Conservation (phyloP, 345 rosid genomes). For the Ceriops decandra region DNA sequence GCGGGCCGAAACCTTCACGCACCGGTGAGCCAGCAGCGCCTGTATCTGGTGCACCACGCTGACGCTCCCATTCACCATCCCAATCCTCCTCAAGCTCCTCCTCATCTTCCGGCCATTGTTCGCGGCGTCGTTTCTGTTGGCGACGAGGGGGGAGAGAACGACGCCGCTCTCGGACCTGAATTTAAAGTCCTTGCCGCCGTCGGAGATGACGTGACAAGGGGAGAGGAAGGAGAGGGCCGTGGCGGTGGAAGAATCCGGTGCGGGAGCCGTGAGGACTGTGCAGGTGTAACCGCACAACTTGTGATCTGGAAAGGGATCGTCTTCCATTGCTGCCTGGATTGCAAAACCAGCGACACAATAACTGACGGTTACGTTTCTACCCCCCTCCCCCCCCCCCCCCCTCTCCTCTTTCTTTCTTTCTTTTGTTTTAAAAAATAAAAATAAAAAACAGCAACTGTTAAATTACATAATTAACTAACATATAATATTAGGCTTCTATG, state of each 20-base stretch:
- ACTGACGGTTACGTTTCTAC: too few species aligned
- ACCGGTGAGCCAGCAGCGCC: conserved; percentile 48
- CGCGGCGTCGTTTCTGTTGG: background rate
- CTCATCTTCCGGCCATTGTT: background rate
- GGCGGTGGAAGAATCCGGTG: conserved; percentile 8
- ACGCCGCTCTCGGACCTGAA: conserved; percentile 47
- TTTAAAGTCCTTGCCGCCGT: conserved; percentile 28
- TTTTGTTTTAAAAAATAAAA: too few species aligned
- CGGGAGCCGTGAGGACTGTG: conserved; percentile 39
- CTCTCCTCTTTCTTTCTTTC: too few species aligned
- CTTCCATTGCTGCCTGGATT: background rate
- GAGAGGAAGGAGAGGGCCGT: conserved; percentile 26
- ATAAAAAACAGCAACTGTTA: too few species aligned
- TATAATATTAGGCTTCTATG: too few species aligned
- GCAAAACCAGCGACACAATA: too few species aligned
- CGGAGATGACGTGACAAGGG: conserved; percentile 45
- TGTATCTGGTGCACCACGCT: conserved; percentile 70
- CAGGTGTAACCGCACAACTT: conserved; percentile 77
- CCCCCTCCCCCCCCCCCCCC: too few species aligned
- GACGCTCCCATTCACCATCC: conserved; percentile 72
- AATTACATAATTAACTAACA: too few species aligned
- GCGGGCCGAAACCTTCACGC: conserved; percentile 48
- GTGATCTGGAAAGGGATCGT: conserved; percentile 29
- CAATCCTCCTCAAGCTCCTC: conserved; percentile 35
- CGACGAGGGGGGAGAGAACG: conserved; percentile 28